Evolutionary conservation across 2,329 filamentous ascomycete genomes (phyloP).

Genomic region (Aureobasidium musti): DNA sequence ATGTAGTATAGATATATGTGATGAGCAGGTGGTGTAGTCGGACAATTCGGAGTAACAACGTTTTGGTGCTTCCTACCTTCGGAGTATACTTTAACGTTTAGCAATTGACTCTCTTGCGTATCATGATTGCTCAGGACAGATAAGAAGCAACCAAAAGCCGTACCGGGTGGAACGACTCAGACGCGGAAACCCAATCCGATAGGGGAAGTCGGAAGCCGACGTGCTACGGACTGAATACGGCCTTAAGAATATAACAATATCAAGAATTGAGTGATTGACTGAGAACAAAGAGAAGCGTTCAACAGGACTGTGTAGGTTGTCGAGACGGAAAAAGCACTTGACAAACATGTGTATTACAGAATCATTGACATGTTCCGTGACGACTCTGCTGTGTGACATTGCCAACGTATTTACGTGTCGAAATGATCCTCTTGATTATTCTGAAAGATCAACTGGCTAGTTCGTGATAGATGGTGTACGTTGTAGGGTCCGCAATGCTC

Average conservation of each 20-base stretch:
- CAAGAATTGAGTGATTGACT: not conserved
- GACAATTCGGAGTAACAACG: slow-evolving; percentile 11
- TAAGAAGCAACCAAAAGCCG: slow-evolving; percentile 5
- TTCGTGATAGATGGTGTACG: not conserved
- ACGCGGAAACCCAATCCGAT: not conserved
- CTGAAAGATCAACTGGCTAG: too few species aligned
- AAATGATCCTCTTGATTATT: not conserved
- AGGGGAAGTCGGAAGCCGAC: slow-evolving; percentile 11
- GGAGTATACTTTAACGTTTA: slow-evolving; percentile 17
- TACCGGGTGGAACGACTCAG: not conserved
- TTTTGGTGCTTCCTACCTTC: slow-evolving; percentile 12
- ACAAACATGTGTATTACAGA: not conserved
- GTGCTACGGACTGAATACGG: not conserved
- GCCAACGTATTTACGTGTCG: too few species aligned
- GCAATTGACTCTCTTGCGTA: not conserved
- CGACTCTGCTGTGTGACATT: not conserved
- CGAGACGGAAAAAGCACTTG: not conserved
- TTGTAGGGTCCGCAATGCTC: not conserved
- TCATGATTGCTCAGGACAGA: not conserved
- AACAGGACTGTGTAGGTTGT: not conserved
- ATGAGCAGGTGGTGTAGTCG: not conserved
- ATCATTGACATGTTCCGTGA: not conserved
- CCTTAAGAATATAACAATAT: not conserved
- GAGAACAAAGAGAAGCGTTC: not conserved
- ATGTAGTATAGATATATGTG: slow-evolving; percentile 23